Evolutionary conservation across 1,284 basidiomycete species (phyloP).

Genomic region (Austropuccinia psidii): DNA sequence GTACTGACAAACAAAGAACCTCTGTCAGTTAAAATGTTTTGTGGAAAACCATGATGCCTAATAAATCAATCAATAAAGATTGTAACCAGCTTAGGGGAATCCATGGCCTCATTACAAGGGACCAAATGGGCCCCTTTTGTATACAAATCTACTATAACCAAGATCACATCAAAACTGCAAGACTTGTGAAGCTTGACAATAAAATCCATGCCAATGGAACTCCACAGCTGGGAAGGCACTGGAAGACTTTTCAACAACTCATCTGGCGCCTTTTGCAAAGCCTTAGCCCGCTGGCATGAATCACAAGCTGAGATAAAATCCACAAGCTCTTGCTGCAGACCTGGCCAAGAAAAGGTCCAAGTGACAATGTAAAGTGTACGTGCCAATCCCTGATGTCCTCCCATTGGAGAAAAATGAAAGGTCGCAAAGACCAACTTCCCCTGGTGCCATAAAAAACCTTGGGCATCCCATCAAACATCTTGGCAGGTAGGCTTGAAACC

Average conservation of each 20-base stretch:
- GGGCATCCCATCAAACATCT: background rate
- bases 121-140: conserved; percentile 36
- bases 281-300: background rate
- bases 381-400: background rate
- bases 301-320: background rate
- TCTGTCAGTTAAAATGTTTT: background rate
- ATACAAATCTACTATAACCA: conserved; percentile 27
- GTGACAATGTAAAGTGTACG: background rate
- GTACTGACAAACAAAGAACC: conserved; percentile 5
- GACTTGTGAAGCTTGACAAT: conserved; percentile 2
- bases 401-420: background rate
- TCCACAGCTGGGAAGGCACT: background rate
- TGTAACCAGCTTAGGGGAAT: too few relatives aligned
- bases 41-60: background rate
- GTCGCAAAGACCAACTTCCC: background rate
- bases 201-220: conserved; percentile 22
- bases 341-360: conserved; percentile 3
- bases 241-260: background rate
- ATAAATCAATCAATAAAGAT: background rate
- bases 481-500: background rate
- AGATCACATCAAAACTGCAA: conserved; percentile 5
- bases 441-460: too few relatives aligned
- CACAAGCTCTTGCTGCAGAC: background rate
- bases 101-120: conserved; percentile 2
- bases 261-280: background rate